Evolutionary conservation across 2,329 filamentous ascomycete genomes (phyloP), one percentile per base, ranked within the genome.

Genomic region (Fusarium chuoi): DNA sequence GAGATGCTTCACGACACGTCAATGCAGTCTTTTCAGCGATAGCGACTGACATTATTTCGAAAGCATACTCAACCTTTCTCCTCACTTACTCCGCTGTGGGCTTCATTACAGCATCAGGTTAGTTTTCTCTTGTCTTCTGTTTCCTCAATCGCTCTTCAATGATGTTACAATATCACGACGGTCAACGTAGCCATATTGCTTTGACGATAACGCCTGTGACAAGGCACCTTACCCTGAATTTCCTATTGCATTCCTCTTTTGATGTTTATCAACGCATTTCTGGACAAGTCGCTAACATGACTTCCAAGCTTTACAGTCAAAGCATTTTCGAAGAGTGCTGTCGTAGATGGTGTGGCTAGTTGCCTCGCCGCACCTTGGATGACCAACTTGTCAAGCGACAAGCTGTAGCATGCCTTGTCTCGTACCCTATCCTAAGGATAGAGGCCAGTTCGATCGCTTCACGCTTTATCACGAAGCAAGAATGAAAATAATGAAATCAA

Each of bases 131-230:
- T 6, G 11, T 65, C n/a, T 20, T 18, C 6, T 8, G 15, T 30
- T 10, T 6, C 11, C 24, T 42, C n/a, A 48, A 28, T 15, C 35
- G 10, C 63, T 28, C 71, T 78, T 56, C 79, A 65, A 85, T 85
- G 83, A 85, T 84, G 82, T 75, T 78, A 81, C 79, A 82, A 80
- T 84, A 84, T 85, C 83, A 85, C 83, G 83, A 85, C 83, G 83
- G 83, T 85, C 83, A 84, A 85, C 83, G 79, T 83, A 85, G 83
- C 83, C 82, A 84, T 82, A 84, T 80, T 75, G 83, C 83, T 79
- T 80, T 85, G 83, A 84, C 82, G 83, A 85, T 79, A 84, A 73
- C 79, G 83, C 83, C 83, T 84, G 78, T 85, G 83, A 85, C 83
- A 84, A 82, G 83, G 83, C 83, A 83, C 76, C 70, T 66, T 54